Evolutionary conservation across 371 early-diverging fungal genomes (phyloP).

Genomic region (Circinella umbellata): DNA sequence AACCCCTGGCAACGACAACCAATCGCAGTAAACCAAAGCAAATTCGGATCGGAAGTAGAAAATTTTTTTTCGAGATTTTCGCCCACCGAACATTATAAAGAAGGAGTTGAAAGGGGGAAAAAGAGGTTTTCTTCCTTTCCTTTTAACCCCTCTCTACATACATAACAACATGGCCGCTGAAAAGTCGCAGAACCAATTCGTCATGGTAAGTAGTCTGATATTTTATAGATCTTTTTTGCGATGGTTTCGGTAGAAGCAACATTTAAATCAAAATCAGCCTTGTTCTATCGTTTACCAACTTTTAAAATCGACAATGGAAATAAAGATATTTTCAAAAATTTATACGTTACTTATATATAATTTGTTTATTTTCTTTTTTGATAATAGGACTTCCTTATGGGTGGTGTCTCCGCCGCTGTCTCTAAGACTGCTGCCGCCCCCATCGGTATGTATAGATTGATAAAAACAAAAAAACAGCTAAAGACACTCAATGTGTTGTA

Average conservation of each 20-base stretch:
- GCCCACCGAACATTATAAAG: slow-evolving; percentile 36
- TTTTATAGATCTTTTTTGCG: neutral
- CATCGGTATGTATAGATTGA: slow-evolving; percentile 25
- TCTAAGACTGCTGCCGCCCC: slow-evolving; percentile 92
- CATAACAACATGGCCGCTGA: slow-evolving; percentile 10
- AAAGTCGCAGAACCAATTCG: slow-evolving; percentile 47
- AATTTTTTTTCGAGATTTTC: slow-evolving; percentile 7
- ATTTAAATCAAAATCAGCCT: no score
- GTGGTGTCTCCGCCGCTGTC: slow-evolving; percentile 90
- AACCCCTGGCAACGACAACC: slow-evolving; percentile 6
- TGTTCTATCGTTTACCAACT: no score
- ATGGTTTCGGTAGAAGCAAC: neutral
- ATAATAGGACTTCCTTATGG: slow-evolving; percentile 61
- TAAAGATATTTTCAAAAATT: no score
- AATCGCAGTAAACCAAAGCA: slow-evolving; percentile 2
- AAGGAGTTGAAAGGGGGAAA: neutral
- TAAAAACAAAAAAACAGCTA: neutral
- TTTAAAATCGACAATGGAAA: no score
- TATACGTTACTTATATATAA: no score
- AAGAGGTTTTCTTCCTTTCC: slow-evolving; percentile 10
- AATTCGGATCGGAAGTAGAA: neutral
- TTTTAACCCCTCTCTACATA: slow-evolving; percentile 16
- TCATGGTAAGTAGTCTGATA: slow-evolving; percentile 42
- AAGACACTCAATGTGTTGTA: no score
- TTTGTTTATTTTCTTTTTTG: neutral